Percentiles rank a stretch among this genome's conserved stretches.
phyloP scores from a whole-genome alignment of 129 eudicot species.

The Flaveria trinervia region DNA sequence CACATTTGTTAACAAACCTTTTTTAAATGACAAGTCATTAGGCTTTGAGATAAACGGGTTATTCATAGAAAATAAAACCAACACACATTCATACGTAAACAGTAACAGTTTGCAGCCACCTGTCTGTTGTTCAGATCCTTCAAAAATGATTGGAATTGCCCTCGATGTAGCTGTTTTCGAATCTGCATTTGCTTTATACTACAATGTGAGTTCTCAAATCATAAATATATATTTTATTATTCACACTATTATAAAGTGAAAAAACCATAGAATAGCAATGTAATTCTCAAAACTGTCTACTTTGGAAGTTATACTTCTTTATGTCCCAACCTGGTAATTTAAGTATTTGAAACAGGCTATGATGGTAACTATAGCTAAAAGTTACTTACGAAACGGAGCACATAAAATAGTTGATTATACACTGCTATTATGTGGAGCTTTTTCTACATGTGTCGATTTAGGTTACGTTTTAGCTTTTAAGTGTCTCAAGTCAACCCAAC shows the following conservation, averaged over 20 bases:
- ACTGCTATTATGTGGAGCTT: neutral
- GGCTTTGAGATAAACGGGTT: conserved; percentile 66
- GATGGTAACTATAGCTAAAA: neutral
- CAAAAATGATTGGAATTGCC: conserved; percentile 65
- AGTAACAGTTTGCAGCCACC: conserved; percentile 37
- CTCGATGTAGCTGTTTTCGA: conserved; percentile 63
- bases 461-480: neutral
- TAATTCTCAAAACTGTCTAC: neutral
- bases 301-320: neutral
- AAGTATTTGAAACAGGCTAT: neutral
- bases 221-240: neutral
- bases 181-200: conserved; percentile 57
- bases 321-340: neutral
- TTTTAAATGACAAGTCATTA: conserved; percentile 44
- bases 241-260: neutral
- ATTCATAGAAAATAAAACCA: conserved; percentile 32
- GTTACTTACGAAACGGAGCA: neutral
- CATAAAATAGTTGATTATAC: neutral
- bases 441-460: neutral
- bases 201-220: conserved; percentile 42
- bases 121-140: conserved; percentile 42
- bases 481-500: neutral
- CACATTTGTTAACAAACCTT: conserved; percentile 49
- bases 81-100: conserved; percentile 22
- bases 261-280: neutral